Evolutionary conservation across 441 rosid genomes (phyloP).

Genomic region (Hura crepitans): DNA sequence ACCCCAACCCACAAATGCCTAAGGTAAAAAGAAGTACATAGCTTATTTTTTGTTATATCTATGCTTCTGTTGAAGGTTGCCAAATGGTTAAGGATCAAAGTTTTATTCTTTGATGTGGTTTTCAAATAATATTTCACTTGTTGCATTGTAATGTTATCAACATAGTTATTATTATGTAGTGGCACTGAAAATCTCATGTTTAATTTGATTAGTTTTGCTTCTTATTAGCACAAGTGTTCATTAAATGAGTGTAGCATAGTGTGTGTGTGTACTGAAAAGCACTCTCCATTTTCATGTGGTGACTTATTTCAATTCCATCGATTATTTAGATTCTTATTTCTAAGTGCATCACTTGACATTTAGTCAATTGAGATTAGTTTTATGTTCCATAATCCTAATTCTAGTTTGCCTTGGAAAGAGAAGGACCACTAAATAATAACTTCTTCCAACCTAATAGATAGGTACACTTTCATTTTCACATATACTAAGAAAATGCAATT

Average conservation of each 20-base stretch:
- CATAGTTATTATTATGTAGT: not conserved
- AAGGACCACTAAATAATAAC: too few species aligned
- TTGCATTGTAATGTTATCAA: conserved; percentile 4
- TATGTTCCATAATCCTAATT: not conserved
- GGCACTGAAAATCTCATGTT: not conserved
- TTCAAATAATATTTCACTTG: not conserved
- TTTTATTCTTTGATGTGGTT: not conserved
- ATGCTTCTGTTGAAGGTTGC: not conserved
- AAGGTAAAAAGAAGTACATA: not conserved
- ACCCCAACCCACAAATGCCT: not conserved
- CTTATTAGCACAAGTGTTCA: not conserved
- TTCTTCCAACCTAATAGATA: too few species aligned
- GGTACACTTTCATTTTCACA: too few species aligned
- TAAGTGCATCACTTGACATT: not conserved
- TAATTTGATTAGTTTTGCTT: not conserved
- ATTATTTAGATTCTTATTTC: conserved; percentile 6
- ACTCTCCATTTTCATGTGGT: not conserved
- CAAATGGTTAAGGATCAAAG: not conserved
- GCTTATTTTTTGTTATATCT: too few species aligned
- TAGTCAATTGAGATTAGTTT: not conserved
- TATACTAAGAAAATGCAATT: too few species aligned
- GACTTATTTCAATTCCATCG: not conserved
- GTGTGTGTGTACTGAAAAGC: conserved; percentile 4
- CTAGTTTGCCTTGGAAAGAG: not conserved
- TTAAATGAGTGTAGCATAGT: not conserved